phyloP scores from a whole-genome alignment of 495 filamentous ascomycete genomes.

The Podospora conica region DNA sequence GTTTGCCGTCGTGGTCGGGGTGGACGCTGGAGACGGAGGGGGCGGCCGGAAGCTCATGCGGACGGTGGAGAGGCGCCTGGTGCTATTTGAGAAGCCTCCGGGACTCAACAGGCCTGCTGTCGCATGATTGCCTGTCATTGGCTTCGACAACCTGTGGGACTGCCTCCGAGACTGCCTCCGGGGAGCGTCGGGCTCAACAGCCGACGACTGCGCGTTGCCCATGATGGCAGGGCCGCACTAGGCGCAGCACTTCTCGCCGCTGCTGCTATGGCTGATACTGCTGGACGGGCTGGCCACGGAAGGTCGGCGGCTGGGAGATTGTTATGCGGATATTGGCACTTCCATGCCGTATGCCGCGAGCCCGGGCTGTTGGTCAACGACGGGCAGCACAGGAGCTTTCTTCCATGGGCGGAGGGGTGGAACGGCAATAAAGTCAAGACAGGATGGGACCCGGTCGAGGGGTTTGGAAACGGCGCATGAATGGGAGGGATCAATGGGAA shows the following conservation, averaged over 20 bases:
- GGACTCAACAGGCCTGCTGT: constrained; percentile 42
- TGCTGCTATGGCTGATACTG: not conserved
- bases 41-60: constrained; percentile 19
- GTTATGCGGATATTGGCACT: constrained; percentile 36
- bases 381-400: constrained; percentile 17
- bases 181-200: constrained; percentile 27
- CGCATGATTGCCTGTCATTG: constrained; percentile 37
- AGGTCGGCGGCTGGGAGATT: constrained; percentile 26
- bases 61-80: constrained; percentile 30
- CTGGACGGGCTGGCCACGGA: constrained; percentile 10
- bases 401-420: constrained; percentile 12
- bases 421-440: constrained; percentile 20
- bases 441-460: constrained; percentile 5
- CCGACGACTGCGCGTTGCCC: constrained; percentile 41
- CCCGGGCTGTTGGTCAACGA: constrained; percentile 17
- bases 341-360: constrained; percentile 42
- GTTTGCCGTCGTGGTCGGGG: constrained; percentile 10
- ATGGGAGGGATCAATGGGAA: constrained; percentile 1
- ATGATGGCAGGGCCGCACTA: constrained; percentile 23
- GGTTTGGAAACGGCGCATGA: constrained; percentile 8
- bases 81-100: constrained; percentile 27
- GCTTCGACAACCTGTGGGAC: constrained; percentile 45
- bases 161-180: constrained; percentile 31
- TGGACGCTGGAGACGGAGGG: constrained; percentile 17
- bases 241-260: not conserved